Base-by-base conservation (phyloP, 768 basidiomycete species). In the Leccinum disarticulatum region DNA sequence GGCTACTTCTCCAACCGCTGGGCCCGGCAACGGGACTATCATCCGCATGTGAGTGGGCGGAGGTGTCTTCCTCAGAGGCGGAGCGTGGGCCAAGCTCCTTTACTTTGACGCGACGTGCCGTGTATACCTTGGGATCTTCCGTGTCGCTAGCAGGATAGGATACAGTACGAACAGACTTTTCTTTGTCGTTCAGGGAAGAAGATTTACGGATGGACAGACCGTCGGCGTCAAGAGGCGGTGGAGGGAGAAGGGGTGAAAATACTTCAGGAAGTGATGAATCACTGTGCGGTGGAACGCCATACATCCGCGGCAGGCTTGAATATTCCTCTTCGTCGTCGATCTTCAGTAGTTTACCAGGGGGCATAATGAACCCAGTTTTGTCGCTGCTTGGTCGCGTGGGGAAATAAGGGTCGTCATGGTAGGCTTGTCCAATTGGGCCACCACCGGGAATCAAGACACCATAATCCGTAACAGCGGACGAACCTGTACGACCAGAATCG, bases 61-160 rank as follows among this genome's bases (percentile, higher is more conserved):
- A 55, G 5, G 52, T 48, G 4, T 61, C 64, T 3, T 66, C 71
- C 14, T 67, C 72, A 30, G 55, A 64, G 0, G 70, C 59, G 43
- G 68, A 62, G 9, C 72, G 68, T 13, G 59, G 73, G 4, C 65
- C 66, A 17, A 73, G 69, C 27, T 74, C 73, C 59, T 70, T 69
- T 14, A 81, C 74, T 19, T 73, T 71, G 53, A 81, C 80, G 1
- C 78, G 76, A 10, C 77, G 75, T 6, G 73, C 74, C 30, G 73
- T 74, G 49, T 74, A 74, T 31, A 74, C 66, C 55, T 71, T 72
- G 4, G 69, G 62, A 17, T 73, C 72, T 60, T 74, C 69, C 61
- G 61, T 63, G 57, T 74, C 75, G 48, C 72, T 73, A 2, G 64
- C 66, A 31, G 73, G 72, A 49, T 75, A 74, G 17, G 72, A 73